These are phyloP conservation scores for Sapria himalayana DNA, from an alignment of 345 rosid genomes.

Conservation along the genomic window DNA sequence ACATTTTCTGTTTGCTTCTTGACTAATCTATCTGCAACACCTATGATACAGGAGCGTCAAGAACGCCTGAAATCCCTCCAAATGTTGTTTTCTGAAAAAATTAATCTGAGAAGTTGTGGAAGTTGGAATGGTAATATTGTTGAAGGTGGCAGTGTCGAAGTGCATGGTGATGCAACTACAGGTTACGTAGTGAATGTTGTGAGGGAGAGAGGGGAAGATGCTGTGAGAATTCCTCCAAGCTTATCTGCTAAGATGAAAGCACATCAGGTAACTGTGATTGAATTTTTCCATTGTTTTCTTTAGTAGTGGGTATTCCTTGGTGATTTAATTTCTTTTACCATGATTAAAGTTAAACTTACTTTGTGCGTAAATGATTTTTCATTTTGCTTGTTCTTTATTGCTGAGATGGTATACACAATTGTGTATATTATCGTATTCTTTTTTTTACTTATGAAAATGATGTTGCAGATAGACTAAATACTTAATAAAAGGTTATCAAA, in stretches of 20 bases:
- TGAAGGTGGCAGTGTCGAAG: slow-evolving; percentile 44
- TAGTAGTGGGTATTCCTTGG: no score
- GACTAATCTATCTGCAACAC: no score
- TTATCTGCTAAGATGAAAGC: slow-evolving; percentile 72
- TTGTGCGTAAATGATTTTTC: neutral
- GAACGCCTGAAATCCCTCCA: slow-evolving; percentile 75
- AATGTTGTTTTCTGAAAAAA: slow-evolving; percentile 48
- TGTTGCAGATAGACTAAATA: no score
- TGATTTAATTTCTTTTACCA: no score
- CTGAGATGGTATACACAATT: no score
- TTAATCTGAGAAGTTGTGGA: slow-evolving; percentile 23
- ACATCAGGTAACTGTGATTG: slow-evolving; percentile 57
- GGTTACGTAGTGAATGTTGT: slow-evolving; percentile 95
- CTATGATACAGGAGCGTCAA: slow-evolving; percentile 99
- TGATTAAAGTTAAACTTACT: no score
- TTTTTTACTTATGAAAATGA: no score
- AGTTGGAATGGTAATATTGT: slow-evolving; percentile 25
- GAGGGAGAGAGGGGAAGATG: slow-evolving; percentile 88
- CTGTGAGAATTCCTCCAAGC: slow-evolving; percentile 75
- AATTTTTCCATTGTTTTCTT: slow-evolving; percentile 7
- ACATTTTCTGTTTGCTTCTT: no score
- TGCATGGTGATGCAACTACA: slow-evolving; percentile 59
- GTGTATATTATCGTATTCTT: no score
- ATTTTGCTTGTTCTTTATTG: neutral
- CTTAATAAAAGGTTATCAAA: no score